phyloP scores from a whole-genome alignment of 306 rosid genomes.

The Lathyrus aphaca region DNA sequence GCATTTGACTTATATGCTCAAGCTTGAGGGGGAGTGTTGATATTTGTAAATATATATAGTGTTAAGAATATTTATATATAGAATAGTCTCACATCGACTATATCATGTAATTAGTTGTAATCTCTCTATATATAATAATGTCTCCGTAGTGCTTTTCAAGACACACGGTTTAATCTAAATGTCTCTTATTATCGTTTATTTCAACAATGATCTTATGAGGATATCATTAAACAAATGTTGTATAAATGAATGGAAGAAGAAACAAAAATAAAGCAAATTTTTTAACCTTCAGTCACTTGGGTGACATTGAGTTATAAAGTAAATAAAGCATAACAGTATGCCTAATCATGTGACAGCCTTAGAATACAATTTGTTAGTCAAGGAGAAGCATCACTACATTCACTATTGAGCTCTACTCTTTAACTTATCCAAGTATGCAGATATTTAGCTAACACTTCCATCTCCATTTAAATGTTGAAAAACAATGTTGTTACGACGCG shows the following conservation, averaged over 20 bases:
- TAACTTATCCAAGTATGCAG: conserved; percentile 36
- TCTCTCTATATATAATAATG: no score
- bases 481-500: conserved; percentile 34
- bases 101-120: no score
- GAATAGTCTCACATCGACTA: no score
- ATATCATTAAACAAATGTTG: neutral
- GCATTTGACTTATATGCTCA: no score
- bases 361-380: conserved; percentile 22
- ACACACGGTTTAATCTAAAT: no score
- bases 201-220: no score
- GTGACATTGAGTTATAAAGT: neutral
- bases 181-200: no score
- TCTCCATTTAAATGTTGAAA: conserved; percentile 43
- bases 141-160: no score
- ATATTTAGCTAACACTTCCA: conserved; percentile 39
- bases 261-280: neutral
- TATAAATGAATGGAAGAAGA: conserved; percentile 1
- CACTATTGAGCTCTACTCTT: conserved; percentile 21
- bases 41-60: no score
- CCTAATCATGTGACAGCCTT: conserved; percentile 13
- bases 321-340: neutral
- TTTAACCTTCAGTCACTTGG: neutral
- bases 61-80: no score
- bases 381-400: conserved; percentile 29
- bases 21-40: no score